Percentiles rank a stretch among this genome's conserved stretches.
phyloP scores from a whole-genome alignment of 805 yeast species.

The Kluyveromyces wickerhamii region DNA sequence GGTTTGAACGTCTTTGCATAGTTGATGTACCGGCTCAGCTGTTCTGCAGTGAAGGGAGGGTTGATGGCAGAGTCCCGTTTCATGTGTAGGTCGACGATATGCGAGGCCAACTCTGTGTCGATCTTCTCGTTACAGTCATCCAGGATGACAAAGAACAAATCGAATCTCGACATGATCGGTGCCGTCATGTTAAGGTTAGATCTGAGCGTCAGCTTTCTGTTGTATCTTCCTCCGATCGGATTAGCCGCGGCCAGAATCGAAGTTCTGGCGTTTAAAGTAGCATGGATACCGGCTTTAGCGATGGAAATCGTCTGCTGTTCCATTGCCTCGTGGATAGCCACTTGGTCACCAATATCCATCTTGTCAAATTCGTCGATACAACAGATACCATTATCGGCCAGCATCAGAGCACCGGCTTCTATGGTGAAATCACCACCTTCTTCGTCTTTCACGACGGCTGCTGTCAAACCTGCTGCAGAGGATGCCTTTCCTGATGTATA shows the following conservation, averaged over 20 bases:
- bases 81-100: slow-evolving; percentile 91
- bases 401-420: slow-evolving; percentile 97
- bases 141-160: slow-evolving; percentile 84
- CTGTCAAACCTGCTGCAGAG: slow-evolving; percentile 97
- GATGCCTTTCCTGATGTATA: slow-evolving; percentile 98
- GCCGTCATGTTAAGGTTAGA: slow-evolving; percentile 93
- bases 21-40: slow-evolving; percentile 76
- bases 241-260: slow-evolving; percentile 98
- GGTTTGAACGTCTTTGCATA: slow-evolving; percentile 94
- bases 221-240: slow-evolving; percentile 95
- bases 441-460: slow-evolving; percentile 95
- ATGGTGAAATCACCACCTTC: slow-evolving; percentile 95
- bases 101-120: slow-evolving; percentile 85
- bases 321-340: slow-evolving; percentile 99
- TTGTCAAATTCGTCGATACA: slow-evolving; percentile 98
- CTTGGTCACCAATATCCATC: slow-evolving; percentile 93
- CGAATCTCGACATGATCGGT: slow-evolving; percentile 98
- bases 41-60: slow-evolving; percentile 86
- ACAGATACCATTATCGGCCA: slow-evolving; percentile 97
- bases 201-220: slow-evolving; percentile 73
- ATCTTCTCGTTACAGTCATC: slow-evolving; percentile 91
- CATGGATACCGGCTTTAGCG: slow-evolving; percentile 98
- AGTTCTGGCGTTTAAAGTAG: slow-evolving; percentile 93
- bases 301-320: slow-evolving; percentile 98
- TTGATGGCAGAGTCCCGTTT: slow-evolving; percentile 79